Base-by-base conservation (phyloP, 1,284 basidiomycete species). In the Gymnopus androsaceus region DNA sequence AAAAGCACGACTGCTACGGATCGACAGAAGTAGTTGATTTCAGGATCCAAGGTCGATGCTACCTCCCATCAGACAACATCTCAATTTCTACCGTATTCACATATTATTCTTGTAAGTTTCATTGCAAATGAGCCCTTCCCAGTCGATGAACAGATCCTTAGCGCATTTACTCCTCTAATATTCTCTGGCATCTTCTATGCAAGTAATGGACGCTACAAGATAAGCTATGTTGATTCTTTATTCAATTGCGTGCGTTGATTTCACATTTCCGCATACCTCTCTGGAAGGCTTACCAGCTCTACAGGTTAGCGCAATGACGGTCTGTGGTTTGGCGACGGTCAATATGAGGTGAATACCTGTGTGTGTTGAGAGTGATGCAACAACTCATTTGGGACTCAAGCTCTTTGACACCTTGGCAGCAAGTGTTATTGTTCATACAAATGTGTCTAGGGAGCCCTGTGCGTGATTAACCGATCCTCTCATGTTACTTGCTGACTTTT, bases 241-340 rank as follows among this genome's bases (percentile, higher is more conserved):
- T 94, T 84, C 74, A 80, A 82, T 64, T 90, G 83, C 59, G 80
- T n/a, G n/a, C n/a, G n/a, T n/a, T n/a, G n/a, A n/a, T n/a, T n/a
- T n/a, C n/a, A n/a, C n/a, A n/a, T n/a, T n/a, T n/a, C n/a, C n/a
- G n/a, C n/a, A n/a, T n/a, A n/a, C n/a, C n/a, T n/a, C n/a, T n/a
- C n/a, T n/a, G n/a, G n/a, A n/a, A n/a, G n/a, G n/a, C n/a, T n/a
- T n/a, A n/a, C n/a, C n/a, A n/a, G n/a, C n/a, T n/a, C n/a, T n/a
- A n/a, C n/a, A n/a, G n/a, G n/a, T 92, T 65, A 90, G 85, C 68
- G 84, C 89, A 8, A 85, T 92, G 76, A 85, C 86, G 3, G 87
- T 92, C 56, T 91, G 88, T 63, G 91, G 92, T 12, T 75, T 94
- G 25, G 78, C 81, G 40, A 86, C 90, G 4, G 75, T 92, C 61